Base-by-base conservation (phyloP, 164 flowering plant species). In the Sedum album region DNA sequence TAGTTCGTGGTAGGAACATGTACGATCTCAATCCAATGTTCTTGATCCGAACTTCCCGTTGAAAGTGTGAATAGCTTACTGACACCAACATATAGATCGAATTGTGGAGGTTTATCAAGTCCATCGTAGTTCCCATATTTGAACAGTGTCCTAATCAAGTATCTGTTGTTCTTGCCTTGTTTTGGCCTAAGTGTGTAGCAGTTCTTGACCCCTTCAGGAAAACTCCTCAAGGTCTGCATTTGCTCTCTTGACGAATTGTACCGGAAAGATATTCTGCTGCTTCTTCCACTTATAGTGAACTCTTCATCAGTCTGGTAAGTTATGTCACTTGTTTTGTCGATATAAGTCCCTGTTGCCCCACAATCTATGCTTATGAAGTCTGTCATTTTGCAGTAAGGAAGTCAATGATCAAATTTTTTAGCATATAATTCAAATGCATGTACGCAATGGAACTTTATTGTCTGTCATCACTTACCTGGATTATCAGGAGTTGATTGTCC, bases 361-460 rank as follows among this genome's bases (percentile, higher is more conserved):
- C 70, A 68, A 44, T 68, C 70, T 33, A 69, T 69, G 66, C 65
- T 69, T 39, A 69, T 69, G 55, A 69, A 69, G 49, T 51, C 71
- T 69, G 25, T 49, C 8, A 14, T 55, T 57, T 26, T 57, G 62
- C 62, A 57, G 33, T 31, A 57, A 28, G 30, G 17, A 57, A 26
- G 28, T 28, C 60, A 55, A 23, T n/a, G 28, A 21, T 57, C 20
- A 57, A 13, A 26, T 11, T 15, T 0, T 57, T 30, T 26, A 28
- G 21, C 26, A 2, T 30, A 55, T 25, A 0, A 9, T 23, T 10
- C 11, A 15, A 55, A 23, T 14, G 4, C 5, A 26, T 28, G 17
- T 0, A 1, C 28, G 18, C 31, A 28, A 10, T 11, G 18, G 5
- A 26, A 26, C 62, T 11, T 2, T 28, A 57, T 26, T 57, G 31